These are phyloP conservation scores for Cinnamomum micranthum DNA, from an alignment of 164 flowering plant species.

Conservation along the genomic window DNA sequence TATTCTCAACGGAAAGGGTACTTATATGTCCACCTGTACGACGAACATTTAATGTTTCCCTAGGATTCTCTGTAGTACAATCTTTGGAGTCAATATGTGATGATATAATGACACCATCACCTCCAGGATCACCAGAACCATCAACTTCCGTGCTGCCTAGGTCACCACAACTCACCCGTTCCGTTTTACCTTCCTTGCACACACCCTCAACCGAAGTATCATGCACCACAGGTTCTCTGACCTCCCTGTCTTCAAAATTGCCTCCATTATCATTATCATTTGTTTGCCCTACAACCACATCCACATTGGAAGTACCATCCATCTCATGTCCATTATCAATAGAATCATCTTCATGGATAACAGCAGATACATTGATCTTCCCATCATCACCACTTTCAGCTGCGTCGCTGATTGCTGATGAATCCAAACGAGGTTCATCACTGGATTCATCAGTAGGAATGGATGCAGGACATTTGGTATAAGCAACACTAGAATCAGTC, in stretches of 20 bases:
- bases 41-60: not conserved
- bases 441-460: slow-evolving; percentile 8
- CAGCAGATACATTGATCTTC: slow-evolving; percentile 35
- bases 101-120: not conserved
- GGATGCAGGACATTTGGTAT: too few species aligned
- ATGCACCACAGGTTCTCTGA: slow-evolving; percentile 32
- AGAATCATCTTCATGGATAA: slow-evolving; percentile 32
- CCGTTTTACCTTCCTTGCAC: slow-evolving; percentile 5
- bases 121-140: not conserved
- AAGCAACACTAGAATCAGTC: too few species aligned
- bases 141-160: slow-evolving; percentile 8
- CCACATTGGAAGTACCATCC: slow-evolving; percentile 29
- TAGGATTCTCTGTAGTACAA: not conserved
- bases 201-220: slow-evolving; percentile 13
- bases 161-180: slow-evolving; percentile 12
- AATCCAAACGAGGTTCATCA: slow-evolving; percentile 12
- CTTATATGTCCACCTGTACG: slow-evolving; percentile 6
- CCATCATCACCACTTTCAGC: slow-evolving; percentile 34
- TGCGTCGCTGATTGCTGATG: slow-evolving; percentile 16
- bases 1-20: slow-evolving; percentile 5
- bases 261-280: slow-evolving; percentile 26
- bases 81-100: not conserved
- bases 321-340: slow-evolving; percentile 38
- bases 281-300: slow-evolving; percentile 11
- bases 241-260: slow-evolving; percentile 68